phyloP scores from a whole-genome alignment of 2,329 filamentous ascomycete genomes.

The Bipolaris zeicola region DNA sequence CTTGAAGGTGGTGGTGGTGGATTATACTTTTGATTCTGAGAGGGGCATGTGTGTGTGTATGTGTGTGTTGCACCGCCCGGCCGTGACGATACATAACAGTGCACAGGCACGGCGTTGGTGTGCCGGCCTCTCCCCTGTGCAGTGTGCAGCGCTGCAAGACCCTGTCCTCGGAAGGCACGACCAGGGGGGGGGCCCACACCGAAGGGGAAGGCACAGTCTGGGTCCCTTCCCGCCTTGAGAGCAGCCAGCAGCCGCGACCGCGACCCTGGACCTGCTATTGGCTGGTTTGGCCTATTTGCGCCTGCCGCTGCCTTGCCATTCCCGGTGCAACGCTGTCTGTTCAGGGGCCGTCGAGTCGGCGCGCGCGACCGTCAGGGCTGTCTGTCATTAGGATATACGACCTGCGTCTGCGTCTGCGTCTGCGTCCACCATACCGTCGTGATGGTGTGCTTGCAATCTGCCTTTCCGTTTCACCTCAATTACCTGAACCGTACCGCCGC shows the following conservation, averaged over 20 bases:
- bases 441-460: constrained; percentile 26
- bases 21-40: not conserved
- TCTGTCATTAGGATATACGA: constrained; percentile 7
- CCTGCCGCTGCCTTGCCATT: constrained; percentile 4
- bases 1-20: not conserved
- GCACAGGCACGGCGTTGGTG: constrained; percentile 11
- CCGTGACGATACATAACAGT: not conserved
- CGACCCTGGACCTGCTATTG: not conserved
- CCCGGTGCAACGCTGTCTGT: not conserved
- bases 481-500: too few relatives aligned
- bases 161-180: constrained; percentile 16
- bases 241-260: constrained; percentile 1
- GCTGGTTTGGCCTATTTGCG: not conserved
- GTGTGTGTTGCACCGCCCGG: constrained; percentile 1
- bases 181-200: constrained; percentile 20
- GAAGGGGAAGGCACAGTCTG: constrained; percentile 26
- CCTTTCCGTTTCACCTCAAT: constrained; percentile 15
- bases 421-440: not conserved
- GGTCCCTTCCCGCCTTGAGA: constrained; percentile 23
- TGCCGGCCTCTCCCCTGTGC: constrained; percentile 4
- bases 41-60: not conserved
- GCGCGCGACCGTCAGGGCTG: constrained; percentile 12
- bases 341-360: constrained; percentile 20
- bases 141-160: constrained; percentile 10
- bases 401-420: not conserved